Evolutionary conservation across 352 stramenopile genomes (phyloP), one percentile per base, ranked within the genome.

Genomic region (Halophytophthora batemanensis): DNA sequence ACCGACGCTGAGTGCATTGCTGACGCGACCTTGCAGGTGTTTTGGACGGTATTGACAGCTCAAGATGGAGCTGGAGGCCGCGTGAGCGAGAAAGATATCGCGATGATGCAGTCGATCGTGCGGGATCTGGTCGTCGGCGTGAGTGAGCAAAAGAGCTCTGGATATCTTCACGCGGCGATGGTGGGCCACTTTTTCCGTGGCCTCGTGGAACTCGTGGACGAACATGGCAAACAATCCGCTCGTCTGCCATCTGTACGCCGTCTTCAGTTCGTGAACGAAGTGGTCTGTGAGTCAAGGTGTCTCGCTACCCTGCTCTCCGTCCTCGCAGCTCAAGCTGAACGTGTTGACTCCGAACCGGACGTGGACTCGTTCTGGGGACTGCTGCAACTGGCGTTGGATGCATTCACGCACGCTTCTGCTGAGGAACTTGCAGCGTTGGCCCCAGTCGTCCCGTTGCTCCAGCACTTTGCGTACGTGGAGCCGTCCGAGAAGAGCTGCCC

Each of bases 401-500:
- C 66, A 10, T 37, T 80, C 31, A 38, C 34, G 25, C 22, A 8
- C 8, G 45, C 23, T 3, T 61, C 47, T 25, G 50, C 35, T 7
- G 43, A 62, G 2, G 51, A 68, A 22, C 13, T 83, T n/a, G 22
- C 34, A 7, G 2, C 25, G 15, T 31, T 84, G 13, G 22, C 50
- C 8, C 53, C 67, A 6, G 48, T 67, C 29, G 42, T 84, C 19
- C 66, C 76, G n/a, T 18, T 82, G 28, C 35, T 87, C 10, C 76
- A 87, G 42, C 73, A 85, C 23, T 81, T 83, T 41, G 71, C 76
- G 18, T 87, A 85, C 37, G 49, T 70, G 10, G 69, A 87, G 22
- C 44, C 58, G 6, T 63, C 57, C 1, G 61, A 66, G 37, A 52
- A 13, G 19, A 48, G 54, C 3, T 55, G 46, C n/a, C 33, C 14